Evolutionary conservation across 768 basidiomycete species (phyloP), one percentile per base, ranked within the genome.

Genomic region (Leccinum rimulosum): DNA sequence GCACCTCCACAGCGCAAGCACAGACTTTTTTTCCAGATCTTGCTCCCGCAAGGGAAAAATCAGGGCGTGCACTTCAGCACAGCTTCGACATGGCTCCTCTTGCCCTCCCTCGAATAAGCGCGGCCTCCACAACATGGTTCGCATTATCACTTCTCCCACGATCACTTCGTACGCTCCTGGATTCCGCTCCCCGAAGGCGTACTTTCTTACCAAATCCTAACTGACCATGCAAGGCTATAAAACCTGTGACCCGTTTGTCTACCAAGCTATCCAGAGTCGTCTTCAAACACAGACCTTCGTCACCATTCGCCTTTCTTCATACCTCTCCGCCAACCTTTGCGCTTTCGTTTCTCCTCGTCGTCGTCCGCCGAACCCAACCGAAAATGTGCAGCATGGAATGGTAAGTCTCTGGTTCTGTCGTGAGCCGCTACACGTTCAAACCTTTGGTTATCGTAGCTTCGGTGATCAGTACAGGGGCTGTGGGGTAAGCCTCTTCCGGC

Each of bases 311-410:
- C 45, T 22, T 15, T 17, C 14, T 30, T 35, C 14, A 11, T 25
- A 12, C 27, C 47, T 33, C 36, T 17, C 57, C 35, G 17, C 38
- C 19, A 19, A 35, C 65, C 4, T 36, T 45, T 14, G 30, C 27
- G 14, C 48, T 17, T 35, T 53, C 19, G 31, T 45, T 14, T 28
- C 45, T 30, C 33, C 28, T 45, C 57, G 17, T 43, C 43, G 7
- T 50, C 62, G 40, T 53, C 51, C 33, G 0, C 22, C 31, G 8
- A 56, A 61, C 27, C 60, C 54, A 54, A 38, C 22, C 67, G 6
- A 68, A 27, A 47, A 86, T 86, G 85, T 86, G 85, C 61, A 75
- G 74, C 68, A 79, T 80, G 66, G 85, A 86, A 79, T 80, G 82
- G 84, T 85, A 64, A 63, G 65, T 66, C 58, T 49, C 33, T 19